Evolutionary conservation across 2,329 filamentous ascomycete species (phyloP).

Genomic region (Cytospora paraplurivora): DNA sequence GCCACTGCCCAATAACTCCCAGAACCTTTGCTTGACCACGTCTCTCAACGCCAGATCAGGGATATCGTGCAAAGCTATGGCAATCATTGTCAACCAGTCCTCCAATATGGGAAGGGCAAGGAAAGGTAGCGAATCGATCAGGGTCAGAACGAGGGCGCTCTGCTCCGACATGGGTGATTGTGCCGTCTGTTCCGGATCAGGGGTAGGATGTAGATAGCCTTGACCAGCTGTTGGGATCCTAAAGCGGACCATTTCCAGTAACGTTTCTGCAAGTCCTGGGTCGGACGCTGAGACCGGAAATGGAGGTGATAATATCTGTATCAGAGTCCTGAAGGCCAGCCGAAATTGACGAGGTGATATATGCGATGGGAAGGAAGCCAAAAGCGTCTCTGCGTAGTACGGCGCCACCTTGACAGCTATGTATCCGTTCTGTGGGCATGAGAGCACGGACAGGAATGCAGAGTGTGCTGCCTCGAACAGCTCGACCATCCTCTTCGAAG

Average conservation of each 20-base stretch:
- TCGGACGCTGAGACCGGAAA: slow-evolving; percentile 72
- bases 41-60: slow-evolving; percentile 63
- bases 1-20: slow-evolving; percentile 76
- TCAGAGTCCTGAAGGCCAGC: slow-evolving; percentile 81
- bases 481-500: slow-evolving; percentile 51
- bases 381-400: slow-evolving; percentile 81
- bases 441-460: slow-evolving; percentile 76
- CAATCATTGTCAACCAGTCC: slow-evolving; percentile 77
- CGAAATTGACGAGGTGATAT: slow-evolving; percentile 86
- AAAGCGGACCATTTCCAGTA: slow-evolving; percentile 76
- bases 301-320: slow-evolving; percentile 80
- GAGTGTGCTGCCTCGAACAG: slow-evolving; percentile 90
- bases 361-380: slow-evolving; percentile 75
- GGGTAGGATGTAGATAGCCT: slow-evolving; percentile 43
- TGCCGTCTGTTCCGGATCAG: slow-evolving; percentile 39
- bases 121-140: slow-evolving; percentile 78
- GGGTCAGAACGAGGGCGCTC: slow-evolving; percentile 71
- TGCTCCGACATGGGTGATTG: slow-evolving; percentile 68
- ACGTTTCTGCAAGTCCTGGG: slow-evolving; percentile 74
- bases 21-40: slow-evolving; percentile 70
- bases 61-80: slow-evolving; percentile 67
- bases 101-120: slow-evolving; percentile 70
- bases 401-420: slow-evolving; percentile 73
- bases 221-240: slow-evolving; percentile 60
- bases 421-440: slow-evolving; percentile 73